Percentiles rank a stretch among this genome's conserved stretches.
Evolutionary conservation across 345 rosid species (phyloP).

Genomic region (Garcia nutans): DNA sequence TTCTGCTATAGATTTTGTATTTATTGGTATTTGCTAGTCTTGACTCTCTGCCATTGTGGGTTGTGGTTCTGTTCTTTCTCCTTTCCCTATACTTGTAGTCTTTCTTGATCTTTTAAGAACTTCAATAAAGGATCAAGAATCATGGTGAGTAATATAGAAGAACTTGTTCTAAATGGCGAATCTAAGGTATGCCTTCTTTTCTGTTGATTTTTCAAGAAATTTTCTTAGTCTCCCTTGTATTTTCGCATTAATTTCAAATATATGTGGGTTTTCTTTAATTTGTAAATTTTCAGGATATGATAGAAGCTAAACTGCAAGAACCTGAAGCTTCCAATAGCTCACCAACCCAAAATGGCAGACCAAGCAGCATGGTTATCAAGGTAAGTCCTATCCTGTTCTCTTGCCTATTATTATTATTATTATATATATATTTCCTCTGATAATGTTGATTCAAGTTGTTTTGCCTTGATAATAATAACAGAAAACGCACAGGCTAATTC

Average conservation of each 20-base stretch:
- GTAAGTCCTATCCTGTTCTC: conserved; percentile 19
- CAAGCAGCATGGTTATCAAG: conserved; percentile 52
- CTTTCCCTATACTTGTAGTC: background rate
- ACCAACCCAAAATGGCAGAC: conserved; percentile 36
- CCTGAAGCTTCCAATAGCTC: conserved; percentile 22
- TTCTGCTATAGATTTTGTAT: background rate
- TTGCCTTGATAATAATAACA: conserved; percentile 16
- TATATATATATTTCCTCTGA: background rate
- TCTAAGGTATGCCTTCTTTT: conserved; percentile 22
- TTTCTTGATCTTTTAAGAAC: background rate
- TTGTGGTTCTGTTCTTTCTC: background rate
- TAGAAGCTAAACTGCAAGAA: conserved; percentile 26
- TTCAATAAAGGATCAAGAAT: background rate
- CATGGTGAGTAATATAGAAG: conserved; percentile 23
- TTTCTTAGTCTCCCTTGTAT: background rate
- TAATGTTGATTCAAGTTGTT: background rate
- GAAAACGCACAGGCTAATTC: conserved; percentile 46
- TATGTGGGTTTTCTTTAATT: background rate
- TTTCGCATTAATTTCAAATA: background rate
- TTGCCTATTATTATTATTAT: background rate
- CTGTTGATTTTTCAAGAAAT: background rate
- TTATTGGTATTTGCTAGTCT: background rate
- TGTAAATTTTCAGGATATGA: conserved; percentile 15
- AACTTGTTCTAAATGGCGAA: conserved; percentile 13
- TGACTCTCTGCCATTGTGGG: conserved; percentile 2